Evolutionary conservation across 2,329 filamentous ascomycete genomes (phyloP).

Genomic region (Septoria petroselini): DNA sequence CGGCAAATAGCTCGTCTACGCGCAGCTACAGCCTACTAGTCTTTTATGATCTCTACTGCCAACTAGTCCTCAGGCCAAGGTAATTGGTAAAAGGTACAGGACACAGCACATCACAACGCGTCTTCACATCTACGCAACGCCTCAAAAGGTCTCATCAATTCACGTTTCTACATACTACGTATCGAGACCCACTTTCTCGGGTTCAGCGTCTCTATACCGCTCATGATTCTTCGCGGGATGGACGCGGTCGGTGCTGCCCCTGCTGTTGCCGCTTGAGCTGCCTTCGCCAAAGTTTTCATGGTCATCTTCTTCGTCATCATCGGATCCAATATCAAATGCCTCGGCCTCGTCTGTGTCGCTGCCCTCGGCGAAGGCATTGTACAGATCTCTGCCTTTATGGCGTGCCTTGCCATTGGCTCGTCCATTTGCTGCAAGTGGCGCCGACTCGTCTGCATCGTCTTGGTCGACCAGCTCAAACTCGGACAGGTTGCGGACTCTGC

Average conservation of each 20-base stretch:
- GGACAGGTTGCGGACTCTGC: constrained; percentile 69
- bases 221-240: constrained; percentile 14
- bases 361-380: constrained; percentile 94
- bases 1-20: too few relatives aligned
- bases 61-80: too few relatives aligned
- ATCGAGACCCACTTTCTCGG: constrained; percentile 14
- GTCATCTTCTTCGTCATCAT: constrained; percentile 28
- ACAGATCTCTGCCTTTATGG: constrained; percentile 78
- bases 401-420: constrained; percentile 46
- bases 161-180: too few relatives aligned
- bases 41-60: too few relatives aligned
- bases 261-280: constrained; percentile 17
- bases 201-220: constrained; percentile 27
- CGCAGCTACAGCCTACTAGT: too few relatives aligned
- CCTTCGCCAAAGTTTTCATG: constrained; percentile 21
- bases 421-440: constrained; percentile 16
- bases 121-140: too few relatives aligned
- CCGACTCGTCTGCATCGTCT: constrained; percentile 64
- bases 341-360: constrained; percentile 66
- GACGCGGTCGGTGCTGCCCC: constrained; percentile 7
- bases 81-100: too few relatives aligned
- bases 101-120: too few relatives aligned
- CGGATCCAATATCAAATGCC: constrained; percentile 27
- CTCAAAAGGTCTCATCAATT: too few relatives aligned
- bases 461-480: constrained; percentile 92